Evolutionary conservation across 257 asterid species (phyloP), one percentile per base, ranked within the genome.

Genomic region (Plantago major): DNA sequence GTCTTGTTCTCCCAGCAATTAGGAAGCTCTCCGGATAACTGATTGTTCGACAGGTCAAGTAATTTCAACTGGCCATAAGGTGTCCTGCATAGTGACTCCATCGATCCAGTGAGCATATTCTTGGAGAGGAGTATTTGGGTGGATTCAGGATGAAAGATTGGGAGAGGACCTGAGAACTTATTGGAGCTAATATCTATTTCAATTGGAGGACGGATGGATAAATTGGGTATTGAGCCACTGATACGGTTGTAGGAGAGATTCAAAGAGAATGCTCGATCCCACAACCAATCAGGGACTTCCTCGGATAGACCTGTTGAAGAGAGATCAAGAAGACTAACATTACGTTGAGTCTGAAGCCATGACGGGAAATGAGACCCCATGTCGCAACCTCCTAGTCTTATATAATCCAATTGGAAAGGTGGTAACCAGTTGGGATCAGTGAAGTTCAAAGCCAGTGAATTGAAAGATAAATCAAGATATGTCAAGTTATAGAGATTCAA

Each of bases 181-280:
- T 15, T 48, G 18, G 19, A 48, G 10, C 54, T 48, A 19, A 48
- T 10, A 48, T 48, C 26, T 48, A 7, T 48, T 12, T 10, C 22
- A 19, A 15, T 6, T n/a, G 11, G 18, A 19, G 18, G 14, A 19
- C 16, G 54, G 40, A 33, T 4, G 0, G 54, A 48, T 10, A 48
- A 48, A 48, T 48, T 22, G 11, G 5, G 77, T 48, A 77, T 11
- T 13, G 42, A 53, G 28, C 86, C 81, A 10, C 58, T 60, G 12
- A 77, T 46, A 0, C 63, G 64, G 63, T 80, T 80, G 33, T 49
- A 49, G 22, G 86, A 80, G 62, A 74, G 57, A 57, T 80, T 77
- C 26, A 79, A 45, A 19, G 0, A 19, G 0, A 7, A 1, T 48
- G 64, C 7, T 17, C 5, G 38, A 60, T 68, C 62, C 79, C 73